Conservation (phyloP, 192 early-diverging fungal genomes). For the Pilobolus umbonatus region DNA sequence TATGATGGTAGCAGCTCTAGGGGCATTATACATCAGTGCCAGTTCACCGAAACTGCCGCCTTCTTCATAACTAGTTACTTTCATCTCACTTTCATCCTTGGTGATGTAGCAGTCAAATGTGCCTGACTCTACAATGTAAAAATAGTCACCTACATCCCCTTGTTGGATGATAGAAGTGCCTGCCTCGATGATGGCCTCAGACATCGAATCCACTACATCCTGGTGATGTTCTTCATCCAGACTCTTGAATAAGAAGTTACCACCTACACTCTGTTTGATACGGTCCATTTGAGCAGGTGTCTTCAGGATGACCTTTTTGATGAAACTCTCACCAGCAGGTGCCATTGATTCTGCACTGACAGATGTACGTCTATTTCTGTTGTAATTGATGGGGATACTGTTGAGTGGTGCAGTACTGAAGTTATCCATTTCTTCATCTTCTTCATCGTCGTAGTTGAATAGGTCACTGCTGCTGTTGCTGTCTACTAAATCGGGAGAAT, state of each 20-base stretch:
- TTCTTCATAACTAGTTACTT: slow-evolving; percentile 75
- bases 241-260: slow-evolving; percentile 91
- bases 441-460: slow-evolving; percentile 36
- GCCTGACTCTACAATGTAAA: slow-evolving; percentile 96
- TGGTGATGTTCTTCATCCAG: slow-evolving; percentile 94
- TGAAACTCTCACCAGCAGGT: slow-evolving; percentile 77
- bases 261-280: slow-evolving; percentile 75
- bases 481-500: background rate
- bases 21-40: slow-evolving; percentile 99
- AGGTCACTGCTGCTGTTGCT: background rate
- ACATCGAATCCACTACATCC: slow-evolving; percentile 96
- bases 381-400: slow-evolving; percentile 62
- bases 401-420: slow-evolving; percentile 42
- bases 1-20: slow-evolving; percentile 91
- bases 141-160: slow-evolving; percentile 95
- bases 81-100: slow-evolving; percentile 52
- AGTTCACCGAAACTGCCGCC: slow-evolving; percentile 97
- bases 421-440: slow-evolving; percentile 61
- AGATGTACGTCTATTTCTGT: slow-evolving; percentile 87
- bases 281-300: slow-evolving; percentile 77
- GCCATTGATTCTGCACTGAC: slow-evolving; percentile 97
- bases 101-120: slow-evolving; percentile 87
- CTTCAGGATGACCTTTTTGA: slow-evolving; percentile 86
- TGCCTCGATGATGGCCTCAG: slow-evolving; percentile 70
- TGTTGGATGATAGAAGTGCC: slow-evolving; percentile 85